phyloP scores from a whole-genome alignment of 371 early-diverging fungal species.

The Scutellospora calospora region DNA sequence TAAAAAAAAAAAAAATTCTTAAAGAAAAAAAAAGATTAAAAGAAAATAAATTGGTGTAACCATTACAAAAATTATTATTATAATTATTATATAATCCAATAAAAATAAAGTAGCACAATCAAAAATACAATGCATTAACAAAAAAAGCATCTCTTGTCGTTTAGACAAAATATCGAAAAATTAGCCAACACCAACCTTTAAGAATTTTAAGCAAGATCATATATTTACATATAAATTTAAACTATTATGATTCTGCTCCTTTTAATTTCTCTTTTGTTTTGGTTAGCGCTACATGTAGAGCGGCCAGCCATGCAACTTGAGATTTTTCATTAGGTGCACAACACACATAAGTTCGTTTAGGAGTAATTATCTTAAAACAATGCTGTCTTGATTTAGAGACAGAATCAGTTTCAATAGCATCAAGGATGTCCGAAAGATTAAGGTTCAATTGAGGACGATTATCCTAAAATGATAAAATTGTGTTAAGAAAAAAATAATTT shows the following conservation, averaged over 20 bases:
- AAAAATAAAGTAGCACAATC: too few species aligned
- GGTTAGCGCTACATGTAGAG: conserved; percentile 58
- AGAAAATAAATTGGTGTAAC: too few species aligned
- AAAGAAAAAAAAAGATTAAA: too few species aligned
- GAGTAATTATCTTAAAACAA: conserved; percentile 81
- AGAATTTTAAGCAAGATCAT: too few species aligned
- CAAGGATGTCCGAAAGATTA: conserved; percentile 73
- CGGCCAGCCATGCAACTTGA: conserved; percentile 73
- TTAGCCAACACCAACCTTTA: too few species aligned
- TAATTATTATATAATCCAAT: too few species aligned
- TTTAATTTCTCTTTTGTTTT: conserved; percentile 30
- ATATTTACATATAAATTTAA: too few species aligned
- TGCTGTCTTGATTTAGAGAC: conserved; percentile 63
- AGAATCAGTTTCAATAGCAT: conserved; percentile 78
- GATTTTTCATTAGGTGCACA: conserved; percentile 71
- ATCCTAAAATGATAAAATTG: conserved; percentile 58
- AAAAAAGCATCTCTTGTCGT: too few species aligned
- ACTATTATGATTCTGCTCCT: not conserved
- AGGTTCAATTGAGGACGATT: conserved; percentile 79
- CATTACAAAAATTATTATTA: too few species aligned
- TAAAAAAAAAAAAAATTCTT: too few species aligned
- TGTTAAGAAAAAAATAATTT: not conserved
- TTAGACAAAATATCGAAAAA: too few species aligned
- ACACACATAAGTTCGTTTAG: conserved; percentile 75
- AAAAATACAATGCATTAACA: too few species aligned